These are phyloP conservation scores for Blumeria graminis DNA, from an alignment of 2,329 filamentous ascomycete genomes.

Conservation along the genomic window DNA sequence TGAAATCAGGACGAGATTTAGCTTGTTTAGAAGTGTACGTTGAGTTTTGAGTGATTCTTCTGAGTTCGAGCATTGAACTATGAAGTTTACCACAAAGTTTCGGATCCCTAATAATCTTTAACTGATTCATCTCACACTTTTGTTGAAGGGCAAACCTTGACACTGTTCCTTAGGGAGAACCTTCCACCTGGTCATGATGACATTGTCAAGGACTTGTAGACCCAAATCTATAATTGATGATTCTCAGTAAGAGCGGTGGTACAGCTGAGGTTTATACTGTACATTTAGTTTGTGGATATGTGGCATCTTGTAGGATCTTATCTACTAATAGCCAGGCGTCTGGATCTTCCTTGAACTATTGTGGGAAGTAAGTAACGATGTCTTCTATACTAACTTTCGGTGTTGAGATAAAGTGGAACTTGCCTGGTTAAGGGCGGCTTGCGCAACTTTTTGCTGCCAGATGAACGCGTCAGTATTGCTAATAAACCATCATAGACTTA, in stretches of 20 bases:
- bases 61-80: constrained; percentile 75
- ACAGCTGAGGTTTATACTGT: constrained; percentile 17
- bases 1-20: constrained; percentile 90
- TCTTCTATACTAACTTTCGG: not conserved
- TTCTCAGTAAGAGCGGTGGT: constrained; percentile 1
- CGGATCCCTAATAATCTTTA: constrained; percentile 48
- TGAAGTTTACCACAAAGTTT: constrained; percentile 97
- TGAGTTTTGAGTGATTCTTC: constrained; percentile 71
- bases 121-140: not conserved
- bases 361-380: constrained; percentile 8
- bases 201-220: constrained; percentile 88
- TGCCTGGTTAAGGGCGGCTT: constrained; percentile 82
- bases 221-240: constrained; percentile 44
- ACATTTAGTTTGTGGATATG: constrained; percentile 94
- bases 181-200: constrained; percentile 98
- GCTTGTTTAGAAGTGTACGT: constrained; percentile 84
- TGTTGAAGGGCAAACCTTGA: constrained; percentile 33
- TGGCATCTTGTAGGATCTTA: constrained; percentile 81
- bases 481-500: not conserved
- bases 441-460: constrained; percentile 78
- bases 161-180: constrained; percentile 89
- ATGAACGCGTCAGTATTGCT: constrained; percentile 18
- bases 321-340: constrained; percentile 96
- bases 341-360: constrained; percentile 92
- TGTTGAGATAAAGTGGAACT: constrained; percentile 3